These are phyloP conservation scores for Penicillium sp. DNA, from an alignment of 2,329 filamentous ascomycete species.

Conservation along the genomic window DNA sequence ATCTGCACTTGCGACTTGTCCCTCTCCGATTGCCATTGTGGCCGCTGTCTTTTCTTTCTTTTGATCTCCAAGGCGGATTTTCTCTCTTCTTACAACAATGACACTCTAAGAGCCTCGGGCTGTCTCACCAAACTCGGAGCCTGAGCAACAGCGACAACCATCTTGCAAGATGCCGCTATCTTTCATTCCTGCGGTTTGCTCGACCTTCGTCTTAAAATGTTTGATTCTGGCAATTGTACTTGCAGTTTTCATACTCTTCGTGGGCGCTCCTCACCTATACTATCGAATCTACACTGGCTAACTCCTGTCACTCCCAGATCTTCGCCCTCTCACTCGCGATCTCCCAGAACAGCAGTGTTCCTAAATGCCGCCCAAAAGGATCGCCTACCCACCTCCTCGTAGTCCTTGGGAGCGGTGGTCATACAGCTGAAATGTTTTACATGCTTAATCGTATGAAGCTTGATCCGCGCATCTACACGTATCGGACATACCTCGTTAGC, in stretches of 20 bases:
- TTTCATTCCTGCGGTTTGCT: not conserved
- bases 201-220: not conserved
- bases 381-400: conserved; percentile 63
- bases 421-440: conserved; percentile 90
- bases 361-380: conserved; percentile 29
- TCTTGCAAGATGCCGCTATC: not conserved
- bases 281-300: conserved; percentile 2
- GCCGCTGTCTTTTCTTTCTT: not conserved
- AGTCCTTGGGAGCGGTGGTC: conserved; percentile 86
- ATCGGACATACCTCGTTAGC: conserved; percentile 78
- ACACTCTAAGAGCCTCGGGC: not conserved
- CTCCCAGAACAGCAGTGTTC: conserved; percentile 30
- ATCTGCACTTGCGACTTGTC: not conserved
- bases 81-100: not conserved
- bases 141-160: not conserved
- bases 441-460: conserved; percentile 64
- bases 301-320: conserved; percentile 21
- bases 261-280: not conserved
- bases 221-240: not conserved
- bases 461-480: conserved; percentile 49
- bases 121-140: not conserved
- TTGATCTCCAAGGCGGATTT: not conserved
- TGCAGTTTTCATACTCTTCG: not conserved
- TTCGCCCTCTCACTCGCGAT: conserved; percentile 25
- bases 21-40: not conserved